Evolutionary conservation across 2,329 filamentous ascomycete genomes (phyloP), one percentile per base, ranked within the genome.

Genomic region (Phoma sp.): DNA sequence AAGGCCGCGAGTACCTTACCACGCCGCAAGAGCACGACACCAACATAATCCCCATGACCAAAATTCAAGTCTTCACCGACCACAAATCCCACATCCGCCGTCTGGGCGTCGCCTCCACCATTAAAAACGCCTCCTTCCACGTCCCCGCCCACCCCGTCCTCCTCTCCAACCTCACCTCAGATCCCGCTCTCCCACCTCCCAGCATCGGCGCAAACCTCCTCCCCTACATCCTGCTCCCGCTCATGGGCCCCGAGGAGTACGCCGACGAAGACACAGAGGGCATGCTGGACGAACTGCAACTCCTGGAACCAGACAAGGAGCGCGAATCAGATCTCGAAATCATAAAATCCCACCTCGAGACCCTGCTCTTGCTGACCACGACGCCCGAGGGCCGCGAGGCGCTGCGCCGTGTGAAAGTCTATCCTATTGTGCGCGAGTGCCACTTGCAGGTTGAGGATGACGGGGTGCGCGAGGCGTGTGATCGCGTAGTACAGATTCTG

Each of bases 101-200:
- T 50, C 91, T 92, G 68, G 95, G 95, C n/a, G 93, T 97, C n/a
- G 94, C 94, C 7, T 92, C 88, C 57, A 95, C 92, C 9, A 92
- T 99, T 73, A 98, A 98, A 76, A 99, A 99, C 71, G 86, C 91
- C 27, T 87, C 91, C 6, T 98, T 99, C 71, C 90, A 96, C 67
- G 77, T 94, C 6, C 77, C 85, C 3, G 84, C 88, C 0, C 94
- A 98, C 68, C 80, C 85, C 0, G 78, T 82, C 2, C 87, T 96
- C 48, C 77, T 97, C 40, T 82, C 75, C 3, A 72, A 72, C 32
- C 63, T 74, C 3, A 60, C 67, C 4, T 58, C 62, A 4, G 67
- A 74, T 10, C 69, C 75, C 4, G 65, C 51, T 12, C 66, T 73
- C 2, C 68, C 71, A 4, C 64, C 71, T 17, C 69, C 84, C 0